phyloP scores from a whole-genome alignment of 2,329 filamentous ascomycete species.

The Lasiodiplodia sp. region DNA sequence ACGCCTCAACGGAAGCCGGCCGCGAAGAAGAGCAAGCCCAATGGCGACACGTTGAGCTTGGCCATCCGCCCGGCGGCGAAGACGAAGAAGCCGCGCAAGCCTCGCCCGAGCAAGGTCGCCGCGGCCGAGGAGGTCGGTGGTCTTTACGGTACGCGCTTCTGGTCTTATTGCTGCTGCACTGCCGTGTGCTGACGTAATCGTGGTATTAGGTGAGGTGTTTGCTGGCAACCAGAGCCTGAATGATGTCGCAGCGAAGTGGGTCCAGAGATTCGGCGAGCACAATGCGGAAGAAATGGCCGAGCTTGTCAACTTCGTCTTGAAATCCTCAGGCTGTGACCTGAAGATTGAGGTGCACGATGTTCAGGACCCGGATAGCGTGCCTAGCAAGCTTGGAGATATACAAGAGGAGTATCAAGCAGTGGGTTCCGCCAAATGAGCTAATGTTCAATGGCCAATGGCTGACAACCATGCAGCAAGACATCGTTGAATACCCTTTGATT shows the following conservation, averaged over 20 bases:
- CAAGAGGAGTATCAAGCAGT: slow-evolving; percentile 86
- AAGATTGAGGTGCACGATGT: slow-evolving; percentile 84
- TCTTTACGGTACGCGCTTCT: slow-evolving; percentile 58
- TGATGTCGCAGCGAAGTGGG: slow-evolving; percentile 65
- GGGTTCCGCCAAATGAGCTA: slow-evolving; percentile 39
- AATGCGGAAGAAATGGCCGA: slow-evolving; percentile 54
- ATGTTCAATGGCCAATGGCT: not conserved
- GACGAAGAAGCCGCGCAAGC: slow-evolving; percentile 52
- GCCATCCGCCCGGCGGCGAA: slow-evolving; percentile 62
- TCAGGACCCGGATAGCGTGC: slow-evolving; percentile 85
- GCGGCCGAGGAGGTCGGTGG: slow-evolving; percentile 61
- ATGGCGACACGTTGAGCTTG: slow-evolving; percentile 57
- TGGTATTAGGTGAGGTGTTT: slow-evolving; percentile 63
- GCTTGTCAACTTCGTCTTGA: slow-evolving; percentile 67
- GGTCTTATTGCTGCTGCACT: slow-evolving; percentile 6
- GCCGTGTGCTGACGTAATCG: slow-evolving; percentile 27
- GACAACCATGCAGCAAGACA: slow-evolving; percentile 64
- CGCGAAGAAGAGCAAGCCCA: slow-evolving; percentile 63
- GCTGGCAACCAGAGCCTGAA: slow-evolving; percentile 61
- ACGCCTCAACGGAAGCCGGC: slow-evolving; percentile 47
- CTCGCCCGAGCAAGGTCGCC: slow-evolving; percentile 58
- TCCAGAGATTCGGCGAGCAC: slow-evolving; percentile 62
- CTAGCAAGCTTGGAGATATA: slow-evolving; percentile 80
- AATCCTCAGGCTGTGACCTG: slow-evolving; percentile 79
- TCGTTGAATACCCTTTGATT: slow-evolving; percentile 90